phyloP scores from a whole-genome alignment of 106 monocot species.

The Allium cepa region DNA sequence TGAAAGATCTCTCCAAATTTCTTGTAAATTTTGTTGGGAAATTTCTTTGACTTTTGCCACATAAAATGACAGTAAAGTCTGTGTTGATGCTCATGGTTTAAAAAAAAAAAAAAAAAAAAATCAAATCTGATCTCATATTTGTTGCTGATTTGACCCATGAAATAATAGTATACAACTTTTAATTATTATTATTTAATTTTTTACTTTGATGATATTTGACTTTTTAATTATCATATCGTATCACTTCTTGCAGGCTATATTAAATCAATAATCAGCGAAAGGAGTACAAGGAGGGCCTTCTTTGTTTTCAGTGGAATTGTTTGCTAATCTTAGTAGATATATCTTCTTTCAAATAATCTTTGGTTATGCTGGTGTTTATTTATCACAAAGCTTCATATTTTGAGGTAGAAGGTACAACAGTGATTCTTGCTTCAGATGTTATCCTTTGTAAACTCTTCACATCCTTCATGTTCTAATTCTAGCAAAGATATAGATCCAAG shows the following conservation, averaged over 20 bases:
- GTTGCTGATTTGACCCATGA: constrained; percentile 22
- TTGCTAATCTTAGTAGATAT: no score
- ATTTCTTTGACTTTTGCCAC: constrained; percentile 15
- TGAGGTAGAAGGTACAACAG: constrained; percentile 13
- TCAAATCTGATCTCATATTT: constrained; percentile 3
- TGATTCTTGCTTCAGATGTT: constrained; percentile 79
- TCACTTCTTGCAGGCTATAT: constrained; percentile 22
- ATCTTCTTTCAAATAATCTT: constrained; percentile 13
- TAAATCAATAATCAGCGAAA: constrained; percentile 16
- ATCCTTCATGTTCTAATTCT: constrained; percentile 30
- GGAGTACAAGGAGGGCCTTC: background rate
- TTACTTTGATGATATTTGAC: constrained; percentile 5
- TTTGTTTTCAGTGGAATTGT: constrained; percentile 1
- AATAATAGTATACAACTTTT: constrained; percentile 30
- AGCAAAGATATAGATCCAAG: constrained; percentile 16
- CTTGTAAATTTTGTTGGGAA: background rate
- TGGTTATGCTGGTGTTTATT: constrained; percentile 74
- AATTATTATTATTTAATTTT: background rate
- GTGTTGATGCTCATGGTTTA: constrained; percentile 3
- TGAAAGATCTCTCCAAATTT: constrained; percentile 6
- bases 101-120: background rate
- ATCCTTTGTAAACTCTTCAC: constrained; percentile 56
- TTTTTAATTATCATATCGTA: background rate
- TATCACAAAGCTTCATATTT: constrained; percentile 11
- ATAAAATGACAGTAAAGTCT: constrained; percentile 47